These are phyloP conservation scores for Populus hybrid DNA, from an alignment of 441 rosid species.

Conservation along the genomic window DNA sequence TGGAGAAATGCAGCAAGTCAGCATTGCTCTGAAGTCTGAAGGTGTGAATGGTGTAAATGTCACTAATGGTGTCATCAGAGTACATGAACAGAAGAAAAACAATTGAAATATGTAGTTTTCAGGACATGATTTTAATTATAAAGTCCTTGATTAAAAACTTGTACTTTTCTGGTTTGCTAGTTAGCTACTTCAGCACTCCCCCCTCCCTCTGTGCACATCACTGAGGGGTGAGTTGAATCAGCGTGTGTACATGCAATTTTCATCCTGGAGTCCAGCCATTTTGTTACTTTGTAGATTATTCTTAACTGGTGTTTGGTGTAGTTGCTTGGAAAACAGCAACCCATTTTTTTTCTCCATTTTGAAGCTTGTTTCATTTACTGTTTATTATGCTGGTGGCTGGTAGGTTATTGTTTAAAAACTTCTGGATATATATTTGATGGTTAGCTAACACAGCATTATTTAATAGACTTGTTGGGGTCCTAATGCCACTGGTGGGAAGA, in stretches of 20 bases:
- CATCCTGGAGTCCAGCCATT: neutral
- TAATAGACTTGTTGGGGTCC: constrained; percentile 68
- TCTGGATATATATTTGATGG: constrained; percentile 5
- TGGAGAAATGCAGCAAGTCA: neutral
- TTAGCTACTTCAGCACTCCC: neutral
- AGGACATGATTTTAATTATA: neutral
- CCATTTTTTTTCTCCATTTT: neutral
- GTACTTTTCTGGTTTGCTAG: neutral
- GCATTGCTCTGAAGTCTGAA: neutral
- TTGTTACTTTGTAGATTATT: neutral
- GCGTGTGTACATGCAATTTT: neutral
- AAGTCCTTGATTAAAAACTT: neutral
- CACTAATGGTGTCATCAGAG: neutral
- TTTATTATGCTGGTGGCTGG: constrained; percentile 4
- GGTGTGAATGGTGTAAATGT: constrained; percentile 1
- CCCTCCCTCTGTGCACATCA: neutral
- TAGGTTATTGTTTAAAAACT: neutral
- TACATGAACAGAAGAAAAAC: neutral
- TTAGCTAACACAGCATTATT: constrained; percentile 19
- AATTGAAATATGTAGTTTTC: constrained; percentile 6
- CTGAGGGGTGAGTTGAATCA: neutral
- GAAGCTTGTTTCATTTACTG: neutral
- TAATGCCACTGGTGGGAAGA: constrained; percentile 63
- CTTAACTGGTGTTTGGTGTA: neutral
- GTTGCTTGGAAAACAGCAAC: constrained; percentile 1